Conservation (phyloP, 1,284 basidiomycete genomes). For the Cronartium ribicola region DNA sequence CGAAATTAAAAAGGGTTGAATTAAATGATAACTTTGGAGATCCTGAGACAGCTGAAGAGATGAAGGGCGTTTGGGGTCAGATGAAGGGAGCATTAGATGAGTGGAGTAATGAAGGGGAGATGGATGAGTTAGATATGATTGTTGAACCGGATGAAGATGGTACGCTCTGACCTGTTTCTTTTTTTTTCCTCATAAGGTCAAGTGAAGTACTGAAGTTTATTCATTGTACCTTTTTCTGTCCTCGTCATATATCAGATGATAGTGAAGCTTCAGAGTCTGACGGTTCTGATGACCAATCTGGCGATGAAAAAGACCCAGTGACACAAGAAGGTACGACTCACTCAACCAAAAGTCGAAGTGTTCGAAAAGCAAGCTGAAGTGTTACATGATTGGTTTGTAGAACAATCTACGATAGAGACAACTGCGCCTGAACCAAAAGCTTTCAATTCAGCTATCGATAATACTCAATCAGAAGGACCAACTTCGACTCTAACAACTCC, state of each 20-base stretch:
- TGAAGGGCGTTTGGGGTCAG: conserved; percentile 33
- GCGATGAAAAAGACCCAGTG: not conserved
- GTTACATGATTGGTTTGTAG: too few species aligned
- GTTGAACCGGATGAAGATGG: conserved; percentile 39
- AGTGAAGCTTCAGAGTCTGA: conserved; percentile 66
- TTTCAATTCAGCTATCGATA: not conserved
- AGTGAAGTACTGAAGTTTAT: conserved; percentile 44
- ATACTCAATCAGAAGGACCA: not conserved
- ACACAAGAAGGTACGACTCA: not conserved
- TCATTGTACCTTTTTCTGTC: conserved; percentile 55
- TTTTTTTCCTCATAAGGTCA: not conserved
- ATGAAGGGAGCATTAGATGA: conserved; percentile 39
- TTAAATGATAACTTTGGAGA: conserved; percentile 73
- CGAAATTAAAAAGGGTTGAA: conserved; percentile 65
- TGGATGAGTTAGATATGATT: conserved; percentile 41
- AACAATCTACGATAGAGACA: too few species aligned
- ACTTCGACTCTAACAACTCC: not conserved
- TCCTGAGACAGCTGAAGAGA: conserved; percentile 24
- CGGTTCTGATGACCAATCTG: conserved; percentile 14
- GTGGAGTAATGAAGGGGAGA: conserved; percentile 39
- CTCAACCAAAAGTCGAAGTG: not conserved
- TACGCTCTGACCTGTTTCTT: not conserved
- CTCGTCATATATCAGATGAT: not conserved
- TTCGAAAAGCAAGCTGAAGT: too few species aligned
- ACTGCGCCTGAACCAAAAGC: not conserved